Evolutionary conservation across 202 grass and related monocot genomes (phyloP).

Genomic region (Carex sylvatica): DNA sequence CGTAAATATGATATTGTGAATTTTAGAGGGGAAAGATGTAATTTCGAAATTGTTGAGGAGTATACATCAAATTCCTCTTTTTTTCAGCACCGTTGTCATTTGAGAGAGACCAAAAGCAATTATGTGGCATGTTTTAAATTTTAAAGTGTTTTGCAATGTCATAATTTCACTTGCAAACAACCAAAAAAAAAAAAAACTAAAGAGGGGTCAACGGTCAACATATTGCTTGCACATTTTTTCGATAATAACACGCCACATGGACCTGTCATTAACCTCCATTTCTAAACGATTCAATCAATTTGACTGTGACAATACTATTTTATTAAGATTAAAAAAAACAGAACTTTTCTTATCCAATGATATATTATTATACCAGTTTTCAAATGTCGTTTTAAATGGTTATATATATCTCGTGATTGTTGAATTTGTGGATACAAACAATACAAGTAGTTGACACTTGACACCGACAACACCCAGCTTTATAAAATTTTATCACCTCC

Average conservation of each 20-base stretch:
- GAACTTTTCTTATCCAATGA: neutral
- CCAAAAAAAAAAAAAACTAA: neutral
- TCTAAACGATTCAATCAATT: neutral
- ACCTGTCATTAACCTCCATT: neutral
- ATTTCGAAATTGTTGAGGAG: too few relatives aligned
- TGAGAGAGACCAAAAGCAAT: neutral
- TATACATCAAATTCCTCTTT: too few relatives aligned
- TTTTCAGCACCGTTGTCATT: too few relatives aligned
- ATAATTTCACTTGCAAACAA: neutral
- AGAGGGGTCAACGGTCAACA: neutral
- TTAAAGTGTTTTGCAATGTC: neutral
- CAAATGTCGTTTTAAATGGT: neutral
- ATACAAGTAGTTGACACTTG: slow-evolving; percentile 5
- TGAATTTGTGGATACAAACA: neutral
- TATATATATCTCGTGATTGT: neutral
- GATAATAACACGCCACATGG: neutral
- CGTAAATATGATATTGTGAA: too few relatives aligned
- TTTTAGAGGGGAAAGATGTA: too few relatives aligned
- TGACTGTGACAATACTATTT: neutral
- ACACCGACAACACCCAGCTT: neutral
- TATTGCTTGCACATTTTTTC: neutral
- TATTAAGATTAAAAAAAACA: too few relatives aligned
- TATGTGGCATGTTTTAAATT: neutral
- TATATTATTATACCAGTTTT: neutral
- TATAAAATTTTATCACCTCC: slow-evolving; percentile 7